Conservation (phyloP, 805 yeast genomes). For the Yarrowia sp. region DNA sequence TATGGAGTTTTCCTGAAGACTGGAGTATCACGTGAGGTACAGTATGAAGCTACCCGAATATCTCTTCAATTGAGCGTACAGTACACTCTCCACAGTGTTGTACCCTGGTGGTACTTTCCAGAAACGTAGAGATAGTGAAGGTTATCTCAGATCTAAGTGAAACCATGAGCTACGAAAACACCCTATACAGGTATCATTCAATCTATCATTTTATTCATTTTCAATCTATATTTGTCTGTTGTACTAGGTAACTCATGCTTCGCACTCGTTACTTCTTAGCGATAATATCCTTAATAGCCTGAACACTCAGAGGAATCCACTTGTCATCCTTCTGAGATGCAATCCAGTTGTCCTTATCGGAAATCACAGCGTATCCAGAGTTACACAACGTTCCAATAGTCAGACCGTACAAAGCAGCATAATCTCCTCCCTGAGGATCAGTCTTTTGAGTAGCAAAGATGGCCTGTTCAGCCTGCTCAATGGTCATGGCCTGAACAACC, state of each 20-base stretch:
- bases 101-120: no score
- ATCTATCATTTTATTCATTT: not conserved
- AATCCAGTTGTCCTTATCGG: conserved; percentile 16
- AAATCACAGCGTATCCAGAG: not conserved
- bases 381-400: conserved; percentile 7
- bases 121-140: no score
- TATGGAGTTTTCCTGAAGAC: no score
- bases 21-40: no score
- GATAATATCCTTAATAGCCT: not conserved
- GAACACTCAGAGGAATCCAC: not conserved
- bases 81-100: no score
- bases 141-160: no score
- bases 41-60: no score
- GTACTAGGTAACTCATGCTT: no score
- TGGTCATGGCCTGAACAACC: not conserved
- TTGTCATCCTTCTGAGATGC: not conserved
- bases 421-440: not conserved
- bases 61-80: no score
- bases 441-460: not conserved
- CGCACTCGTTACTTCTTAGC: not conserved
- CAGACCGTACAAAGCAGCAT: not conserved
- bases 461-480: not conserved
- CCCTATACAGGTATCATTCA: no score
- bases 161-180: no score
- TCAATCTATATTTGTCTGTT: no score